phyloP scores from a whole-genome alignment of 129 eudicot genomes.

The Lactuca saligna region DNA sequence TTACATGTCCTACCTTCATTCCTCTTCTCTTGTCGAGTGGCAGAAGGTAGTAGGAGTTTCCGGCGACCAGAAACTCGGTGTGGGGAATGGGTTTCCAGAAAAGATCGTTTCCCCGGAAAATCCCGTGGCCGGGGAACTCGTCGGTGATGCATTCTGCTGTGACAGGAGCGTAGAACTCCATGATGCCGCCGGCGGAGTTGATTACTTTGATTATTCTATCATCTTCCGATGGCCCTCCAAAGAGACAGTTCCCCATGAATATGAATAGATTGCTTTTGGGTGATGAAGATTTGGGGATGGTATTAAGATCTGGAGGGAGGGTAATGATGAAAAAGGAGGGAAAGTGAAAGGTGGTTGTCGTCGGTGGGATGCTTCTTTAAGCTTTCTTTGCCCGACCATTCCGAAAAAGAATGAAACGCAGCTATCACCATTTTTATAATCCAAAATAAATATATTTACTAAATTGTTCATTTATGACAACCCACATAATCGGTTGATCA shows the following conservation, averaged over 20 bases:
- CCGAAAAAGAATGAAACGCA: constrained; percentile 32
- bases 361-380: constrained; percentile 48
- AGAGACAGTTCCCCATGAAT: constrained; percentile 71
- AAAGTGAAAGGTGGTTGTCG: constrained; percentile 44
- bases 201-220: constrained; percentile 44
- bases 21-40: constrained; percentile 39
- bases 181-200: constrained; percentile 57
- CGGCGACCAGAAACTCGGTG: constrained; percentile 45
- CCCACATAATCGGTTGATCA: background rate
- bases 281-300: background rate
- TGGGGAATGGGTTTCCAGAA: constrained; percentile 72
- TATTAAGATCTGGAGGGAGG: constrained; percentile 2
- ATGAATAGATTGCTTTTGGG: background rate
- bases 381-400: constrained; percentile 32
- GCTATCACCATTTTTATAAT: constrained; percentile 18
- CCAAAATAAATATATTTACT: background rate
- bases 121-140: constrained; percentile 72
- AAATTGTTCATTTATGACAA: background rate
- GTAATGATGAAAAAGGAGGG: constrained; percentile 44
- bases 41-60: constrained; percentile 61
- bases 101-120: constrained; percentile 55
- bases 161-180: constrained; percentile 59
- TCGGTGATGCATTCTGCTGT: constrained; percentile 59
- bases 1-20: constrained; percentile 43
- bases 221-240: constrained; percentile 49